Evolutionary conservation across 192 early-diverging fungal species (phyloP).

Genomic region (Gamsiella multidivaricata): DNA sequence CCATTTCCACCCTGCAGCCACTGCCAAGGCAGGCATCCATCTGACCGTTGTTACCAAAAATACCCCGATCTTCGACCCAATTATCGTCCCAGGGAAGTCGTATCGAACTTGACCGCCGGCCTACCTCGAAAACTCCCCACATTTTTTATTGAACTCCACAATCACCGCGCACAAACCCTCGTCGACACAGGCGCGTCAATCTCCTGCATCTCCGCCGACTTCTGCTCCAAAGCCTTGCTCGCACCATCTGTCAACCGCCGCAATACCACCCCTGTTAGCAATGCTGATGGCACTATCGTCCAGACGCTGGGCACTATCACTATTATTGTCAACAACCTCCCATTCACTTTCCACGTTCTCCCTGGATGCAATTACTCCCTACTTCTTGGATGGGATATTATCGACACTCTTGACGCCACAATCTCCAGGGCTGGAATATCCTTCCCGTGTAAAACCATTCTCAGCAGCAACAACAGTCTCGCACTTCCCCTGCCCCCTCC

Average conservation of each 20-base stretch:
- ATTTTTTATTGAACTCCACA: background rate
- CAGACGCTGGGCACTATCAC: background rate
- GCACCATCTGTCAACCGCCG: background rate
- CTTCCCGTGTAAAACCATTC: background rate
- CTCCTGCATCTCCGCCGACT: slow-evolving; percentile 1
- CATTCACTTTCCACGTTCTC: background rate
- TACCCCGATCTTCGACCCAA: background rate
- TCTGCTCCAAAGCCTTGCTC: background rate
- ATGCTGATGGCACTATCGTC: background rate
- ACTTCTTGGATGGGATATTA: slow-evolving; percentile 1
- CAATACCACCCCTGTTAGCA: background rate
- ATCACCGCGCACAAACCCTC: background rate
- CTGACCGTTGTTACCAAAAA: background rate
- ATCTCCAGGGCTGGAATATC: background rate
- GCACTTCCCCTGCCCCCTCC: background rate
- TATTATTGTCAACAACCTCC: background rate
- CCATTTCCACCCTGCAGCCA: background rate
- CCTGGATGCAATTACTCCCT: background rate
- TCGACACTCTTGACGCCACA: background rate
- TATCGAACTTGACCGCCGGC: background rate
- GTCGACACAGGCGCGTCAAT: slow-evolving; percentile 5
- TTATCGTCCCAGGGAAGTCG: background rate
- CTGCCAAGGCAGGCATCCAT: background rate
- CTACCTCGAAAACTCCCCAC: background rate
- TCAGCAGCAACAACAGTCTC: background rate